Conservation (phyloP, 306 rosid genomes). For the Styphnolobium japonicum region DNA sequence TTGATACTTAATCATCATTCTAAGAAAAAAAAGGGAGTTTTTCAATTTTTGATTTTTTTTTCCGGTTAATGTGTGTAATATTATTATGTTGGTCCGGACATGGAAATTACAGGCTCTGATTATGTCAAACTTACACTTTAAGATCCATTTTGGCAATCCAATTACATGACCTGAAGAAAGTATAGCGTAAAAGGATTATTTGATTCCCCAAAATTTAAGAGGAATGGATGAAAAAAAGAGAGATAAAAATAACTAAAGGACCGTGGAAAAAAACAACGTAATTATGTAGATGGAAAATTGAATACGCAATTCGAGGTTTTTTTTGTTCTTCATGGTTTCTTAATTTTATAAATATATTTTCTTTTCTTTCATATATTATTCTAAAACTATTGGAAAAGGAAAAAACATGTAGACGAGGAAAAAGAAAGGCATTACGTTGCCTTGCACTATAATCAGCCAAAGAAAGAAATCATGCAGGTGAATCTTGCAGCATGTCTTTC, state of each 20-base stretch:
- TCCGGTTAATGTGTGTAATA: neutral
- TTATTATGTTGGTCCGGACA: neutral
- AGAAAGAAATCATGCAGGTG: constrained; percentile 11
- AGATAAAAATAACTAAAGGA: neutral
- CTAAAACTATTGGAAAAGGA: neutral
- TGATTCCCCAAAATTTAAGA: no score
- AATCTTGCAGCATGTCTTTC: neutral
- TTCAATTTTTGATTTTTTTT: neutral
- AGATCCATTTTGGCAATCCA: neutral
- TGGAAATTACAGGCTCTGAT: no score
- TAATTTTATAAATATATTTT: neutral
- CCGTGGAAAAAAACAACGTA: neutral
- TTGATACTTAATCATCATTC: neutral
- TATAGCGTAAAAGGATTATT: neutral
- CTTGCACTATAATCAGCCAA: neutral
- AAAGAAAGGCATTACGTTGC: neutral
- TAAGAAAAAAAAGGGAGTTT: neutral
- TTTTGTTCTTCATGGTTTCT: neutral
- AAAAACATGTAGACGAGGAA: neutral
- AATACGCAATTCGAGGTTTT: no score
- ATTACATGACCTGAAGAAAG: neutral
- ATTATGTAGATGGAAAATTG: no score
- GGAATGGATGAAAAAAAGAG: neutral
- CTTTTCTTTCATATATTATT: neutral
- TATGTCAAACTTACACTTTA: no score